These are phyloP conservation scores for Gonapodya sp. DNA, from an alignment of 192 early-diverging fungal species.

Conservation along the genomic window DNA sequence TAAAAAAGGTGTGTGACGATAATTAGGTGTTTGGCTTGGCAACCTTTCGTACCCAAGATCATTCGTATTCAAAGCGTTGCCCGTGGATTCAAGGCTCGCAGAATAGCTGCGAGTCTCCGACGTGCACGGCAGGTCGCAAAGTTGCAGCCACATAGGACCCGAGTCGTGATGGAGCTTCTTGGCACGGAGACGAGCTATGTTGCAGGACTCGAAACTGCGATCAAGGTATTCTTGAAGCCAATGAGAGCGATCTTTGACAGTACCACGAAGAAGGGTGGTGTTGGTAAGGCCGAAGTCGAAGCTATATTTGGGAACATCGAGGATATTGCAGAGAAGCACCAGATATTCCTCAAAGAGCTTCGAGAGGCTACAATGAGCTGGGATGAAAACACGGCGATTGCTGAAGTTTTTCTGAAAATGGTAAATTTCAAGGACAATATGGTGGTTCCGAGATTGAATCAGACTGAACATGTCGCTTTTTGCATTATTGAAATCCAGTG, in stretches of 20 bases:
- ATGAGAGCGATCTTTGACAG: not conserved
- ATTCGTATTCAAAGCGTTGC: not conserved
- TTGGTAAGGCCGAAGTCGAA: not conserved
- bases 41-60: not conserved
- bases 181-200: not conserved
- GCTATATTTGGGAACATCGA: slow-evolving; percentile 11
- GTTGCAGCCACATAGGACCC: not conserved
- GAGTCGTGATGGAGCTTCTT: not conserved
- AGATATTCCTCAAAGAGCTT: not conserved
- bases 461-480: not conserved
- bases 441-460: not conserved
- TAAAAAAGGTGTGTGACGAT: too few relatives aligned
- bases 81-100: not conserved
- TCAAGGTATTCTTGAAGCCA: not conserved
- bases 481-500: not conserved
- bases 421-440: not conserved
- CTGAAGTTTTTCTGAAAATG: not conserved
- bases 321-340: not conserved
- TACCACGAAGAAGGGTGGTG: not conserved
- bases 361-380: not conserved
- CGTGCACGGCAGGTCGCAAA: not conserved
- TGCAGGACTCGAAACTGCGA: not conserved
- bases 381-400: not conserved
- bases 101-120: not conserved
- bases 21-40: not conserved